Evolutionary conservation across 78 protist genomes (phyloP).

Genomic region (Speleostelium caveatum): DNA sequence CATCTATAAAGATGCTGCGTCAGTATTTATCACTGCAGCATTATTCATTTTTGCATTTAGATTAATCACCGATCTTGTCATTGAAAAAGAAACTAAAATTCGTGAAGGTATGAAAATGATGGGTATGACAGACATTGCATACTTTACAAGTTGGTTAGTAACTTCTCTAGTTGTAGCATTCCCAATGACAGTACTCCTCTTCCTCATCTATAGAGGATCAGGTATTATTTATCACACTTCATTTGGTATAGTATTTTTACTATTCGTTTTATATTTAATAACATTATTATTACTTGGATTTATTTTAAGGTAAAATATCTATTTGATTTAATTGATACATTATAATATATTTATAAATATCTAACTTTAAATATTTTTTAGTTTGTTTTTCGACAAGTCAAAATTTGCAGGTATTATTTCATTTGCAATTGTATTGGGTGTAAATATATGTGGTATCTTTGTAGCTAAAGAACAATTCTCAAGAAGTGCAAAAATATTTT

Average conservation of each 20-base stretch:
- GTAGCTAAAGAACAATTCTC: conserved; percentile 38
- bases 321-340: too few species aligned
- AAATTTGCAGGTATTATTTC: conserved; percentile 55
- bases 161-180: not conserved
- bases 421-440: not conserved
- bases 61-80: conserved; percentile 30
- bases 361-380: not conserved
- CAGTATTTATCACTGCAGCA: conserved; percentile 65
- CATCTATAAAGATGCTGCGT: conserved; percentile 22
- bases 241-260: conserved; percentile 14
- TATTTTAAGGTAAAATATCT: not conserved
- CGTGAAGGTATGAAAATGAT: conserved; percentile 70
- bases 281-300: conserved; percentile 17
- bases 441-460: conserved; percentile 56
- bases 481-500: conserved; percentile 8
- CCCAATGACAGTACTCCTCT: conserved; percentile 7
- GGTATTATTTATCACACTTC: not conserved
- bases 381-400: conserved; percentile 54
- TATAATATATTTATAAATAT: not conserved
- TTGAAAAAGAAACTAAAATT: conserved; percentile 67
- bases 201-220: conserved; percentile 1
- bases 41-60: conserved; percentile 42
- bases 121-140: conserved; percentile 41
- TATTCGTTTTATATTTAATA: conserved; percentile 20
- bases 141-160: conserved; percentile 29